Evolutionary conservation across 495 filamentous ascomycete species (phyloP).

Genomic region (Hapsidospora chrysogenum): DNA sequence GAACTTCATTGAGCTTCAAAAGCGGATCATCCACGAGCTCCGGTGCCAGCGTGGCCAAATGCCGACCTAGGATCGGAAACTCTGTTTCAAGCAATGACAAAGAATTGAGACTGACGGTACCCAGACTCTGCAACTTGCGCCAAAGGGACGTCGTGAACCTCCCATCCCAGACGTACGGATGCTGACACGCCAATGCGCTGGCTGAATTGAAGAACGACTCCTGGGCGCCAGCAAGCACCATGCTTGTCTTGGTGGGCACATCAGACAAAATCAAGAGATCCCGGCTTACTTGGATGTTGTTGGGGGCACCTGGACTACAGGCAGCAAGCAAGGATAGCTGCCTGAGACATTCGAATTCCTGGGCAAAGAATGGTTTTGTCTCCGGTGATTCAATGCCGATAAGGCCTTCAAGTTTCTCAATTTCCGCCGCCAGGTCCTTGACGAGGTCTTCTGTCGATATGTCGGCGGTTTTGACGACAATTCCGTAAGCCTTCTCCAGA

Average conservation of each 20-base stretch:
- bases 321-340: no score
- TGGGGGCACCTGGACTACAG: no score
- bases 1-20: slow-evolving; percentile 24
- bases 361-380: slow-evolving; percentile 36
- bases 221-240: slow-evolving; percentile 21
- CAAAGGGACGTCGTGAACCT: slow-evolving; percentile 38
- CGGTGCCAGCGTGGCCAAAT: slow-evolving; percentile 17
- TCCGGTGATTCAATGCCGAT: slow-evolving; percentile 20
- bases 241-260: slow-evolving; percentile 22
- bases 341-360: slow-evolving; percentile 55
- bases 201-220: slow-evolving; percentile 21
- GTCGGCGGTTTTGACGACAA: slow-evolving; percentile 23
- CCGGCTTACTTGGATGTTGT: no score
- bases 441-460: slow-evolving; percentile 26
- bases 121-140: slow-evolving; percentile 33
- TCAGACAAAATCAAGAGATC: slow-evolving; percentile 28
- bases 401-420: slow-evolving; percentile 32
- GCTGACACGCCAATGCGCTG: slow-evolving; percentile 22
- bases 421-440: slow-evolving; percentile 36
- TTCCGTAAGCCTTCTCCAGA: slow-evolving; percentile 34
- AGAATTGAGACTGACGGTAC: slow-evolving; percentile 38
- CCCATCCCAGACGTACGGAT: slow-evolving; percentile 24
- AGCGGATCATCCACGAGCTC: not conserved
- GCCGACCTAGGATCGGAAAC: slow-evolving; percentile 40
- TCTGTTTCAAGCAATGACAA: slow-evolving; percentile 50